Conservation (phyloP, 169 alveolate genomes). For the Babesia sp. region DNA sequence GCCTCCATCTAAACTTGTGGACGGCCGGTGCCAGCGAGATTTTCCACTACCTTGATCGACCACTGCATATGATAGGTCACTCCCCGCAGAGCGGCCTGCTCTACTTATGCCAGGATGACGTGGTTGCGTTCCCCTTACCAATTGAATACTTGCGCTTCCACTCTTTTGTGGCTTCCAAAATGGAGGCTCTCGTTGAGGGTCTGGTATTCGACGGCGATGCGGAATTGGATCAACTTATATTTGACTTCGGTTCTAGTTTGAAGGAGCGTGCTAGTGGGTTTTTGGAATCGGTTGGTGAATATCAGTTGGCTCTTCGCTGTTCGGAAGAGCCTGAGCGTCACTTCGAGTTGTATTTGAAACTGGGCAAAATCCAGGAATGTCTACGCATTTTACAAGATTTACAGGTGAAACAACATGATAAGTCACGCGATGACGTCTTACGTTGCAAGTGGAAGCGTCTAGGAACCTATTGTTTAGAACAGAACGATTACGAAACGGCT, state of each 20-base stretch:
- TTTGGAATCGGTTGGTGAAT: slow-evolving; percentile 86
- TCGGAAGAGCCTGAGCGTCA: slow-evolving; percentile 90
- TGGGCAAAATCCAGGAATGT: slow-evolving; percentile 84
- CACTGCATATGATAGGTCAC: slow-evolving; percentile 79
- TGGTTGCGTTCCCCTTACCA: slow-evolving; percentile 66
- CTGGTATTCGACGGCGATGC: not conserved
- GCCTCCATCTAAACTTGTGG: slow-evolving; percentile 76
- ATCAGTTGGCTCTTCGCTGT: slow-evolving; percentile 86
- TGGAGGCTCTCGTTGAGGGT: slow-evolving; percentile 6
- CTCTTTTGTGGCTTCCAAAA: slow-evolving; percentile 15
- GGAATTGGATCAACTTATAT: slow-evolving; percentile 74
- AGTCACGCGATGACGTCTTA: slow-evolving; percentile 60
- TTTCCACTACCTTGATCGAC: slow-evolving; percentile 78
- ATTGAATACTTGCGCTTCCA: slow-evolving; percentile 74
- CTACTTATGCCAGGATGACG: slow-evolving; percentile 75
- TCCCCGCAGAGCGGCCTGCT: slow-evolving; percentile 75
- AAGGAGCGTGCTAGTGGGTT: slow-evolving; percentile 88
- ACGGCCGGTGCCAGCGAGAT: slow-evolving; percentile 78
- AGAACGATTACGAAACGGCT: slow-evolving; percentile 74
- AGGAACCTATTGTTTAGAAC: slow-evolving; percentile 77
- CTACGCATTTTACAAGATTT: slow-evolving; percentile 60
- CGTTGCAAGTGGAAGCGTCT: slow-evolving; percentile 78
- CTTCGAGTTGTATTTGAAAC: slow-evolving; percentile 87
- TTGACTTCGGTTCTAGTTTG: slow-evolving; percentile 72
- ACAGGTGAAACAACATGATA: slow-evolving; percentile 1